Conservation (phyloP, 495 filamentous ascomycete species). For the Penicillium parvum region DNA sequence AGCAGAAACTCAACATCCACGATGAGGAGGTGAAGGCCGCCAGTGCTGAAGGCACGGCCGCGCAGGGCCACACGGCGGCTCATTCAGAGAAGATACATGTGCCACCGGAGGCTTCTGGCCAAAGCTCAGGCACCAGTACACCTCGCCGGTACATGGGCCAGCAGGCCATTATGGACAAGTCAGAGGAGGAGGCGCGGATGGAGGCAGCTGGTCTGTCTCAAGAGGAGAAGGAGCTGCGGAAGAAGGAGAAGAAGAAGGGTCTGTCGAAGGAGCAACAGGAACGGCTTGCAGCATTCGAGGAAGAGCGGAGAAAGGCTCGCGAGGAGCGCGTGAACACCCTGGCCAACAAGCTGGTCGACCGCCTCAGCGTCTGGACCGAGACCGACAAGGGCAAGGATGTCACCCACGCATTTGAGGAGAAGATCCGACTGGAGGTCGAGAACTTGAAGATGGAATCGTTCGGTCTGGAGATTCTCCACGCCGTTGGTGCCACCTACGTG, state of each 20-base stretch:
- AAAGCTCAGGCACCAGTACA: slow-evolving; percentile 58
- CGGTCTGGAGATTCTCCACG: slow-evolving; percentile 93
- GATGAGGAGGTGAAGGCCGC: slow-evolving; percentile 39
- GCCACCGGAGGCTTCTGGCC: slow-evolving; percentile 22
- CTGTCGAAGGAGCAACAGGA: slow-evolving; percentile 87
- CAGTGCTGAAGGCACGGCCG: slow-evolving; percentile 16
- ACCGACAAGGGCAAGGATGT: slow-evolving; percentile 85
- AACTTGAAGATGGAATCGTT: slow-evolving; percentile 99
- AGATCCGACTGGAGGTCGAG: slow-evolving; percentile 92
- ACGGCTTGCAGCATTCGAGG: slow-evolving; percentile 81
- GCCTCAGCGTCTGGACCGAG: slow-evolving; percentile 94
- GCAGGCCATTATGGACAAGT: slow-evolving; percentile 81
- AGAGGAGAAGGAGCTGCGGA: slow-evolving; percentile 72
- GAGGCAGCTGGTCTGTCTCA: slow-evolving; percentile 64
- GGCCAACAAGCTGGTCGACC: slow-evolving; percentile 77
- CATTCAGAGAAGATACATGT: slow-evolving; percentile 11
- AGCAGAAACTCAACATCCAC: slow-evolving; percentile 47
- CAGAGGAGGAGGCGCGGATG: slow-evolving; percentile 77
- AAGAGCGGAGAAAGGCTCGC: slow-evolving; percentile 76
- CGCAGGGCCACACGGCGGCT: slow-evolving; percentile 9
- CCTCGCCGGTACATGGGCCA: slow-evolving; percentile 67
- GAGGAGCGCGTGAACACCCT: slow-evolving; percentile 86
- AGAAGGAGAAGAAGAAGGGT: slow-evolving; percentile 84
- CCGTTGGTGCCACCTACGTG: slow-evolving; percentile 84
- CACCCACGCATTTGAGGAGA: slow-evolving; percentile 83